Conservation (phyloP, 2,329 filamentous ascomycete species). For the Polychaeton citri region DNA sequence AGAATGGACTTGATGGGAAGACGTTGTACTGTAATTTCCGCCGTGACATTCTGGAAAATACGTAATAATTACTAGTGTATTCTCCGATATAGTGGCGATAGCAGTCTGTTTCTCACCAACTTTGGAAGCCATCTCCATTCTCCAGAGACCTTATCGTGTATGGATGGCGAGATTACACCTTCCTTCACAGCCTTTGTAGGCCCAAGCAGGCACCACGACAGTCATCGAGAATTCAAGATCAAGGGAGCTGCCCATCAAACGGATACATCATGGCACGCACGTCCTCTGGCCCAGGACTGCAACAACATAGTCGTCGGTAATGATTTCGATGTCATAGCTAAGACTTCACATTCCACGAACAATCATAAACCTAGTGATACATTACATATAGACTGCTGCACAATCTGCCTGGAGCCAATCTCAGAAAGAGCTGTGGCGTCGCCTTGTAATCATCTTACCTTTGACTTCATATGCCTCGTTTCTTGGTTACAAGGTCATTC, state of each 20-base stretch:
- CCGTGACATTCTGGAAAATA: too few relatives aligned
- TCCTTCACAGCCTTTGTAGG: too few relatives aligned
- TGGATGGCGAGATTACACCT: too few relatives aligned
- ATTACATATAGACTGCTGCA: conserved; percentile 47
- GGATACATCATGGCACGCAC: neutral
- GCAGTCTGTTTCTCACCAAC: too few relatives aligned
- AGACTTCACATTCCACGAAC: conserved; percentile 1
- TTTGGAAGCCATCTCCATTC: too few relatives aligned
- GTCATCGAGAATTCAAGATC: conserved; percentile 15
- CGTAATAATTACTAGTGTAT: too few relatives aligned
- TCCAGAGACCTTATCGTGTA: too few relatives aligned
- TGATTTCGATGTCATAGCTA: conserved; percentile 2
- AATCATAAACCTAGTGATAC: neutral
- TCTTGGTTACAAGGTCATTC: conserved; percentile 66
- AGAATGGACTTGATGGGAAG: too few relatives aligned
- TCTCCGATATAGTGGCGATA: too few relatives aligned
- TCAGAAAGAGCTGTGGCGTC: conserved; percentile 56
- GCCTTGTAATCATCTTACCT: conserved; percentile 68
- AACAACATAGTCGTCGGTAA: conserved; percentile 1
- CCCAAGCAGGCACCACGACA: too few relatives aligned
- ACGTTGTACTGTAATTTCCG: too few relatives aligned
- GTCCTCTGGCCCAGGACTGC: neutral
- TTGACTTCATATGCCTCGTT: conserved; percentile 73
- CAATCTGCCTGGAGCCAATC: conserved; percentile 73
- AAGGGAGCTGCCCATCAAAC: conserved; percentile 10